These are phyloP conservation scores for Eragrostis nindensis DNA, from an alignment of 176 grass and related monocot genomes.

Conservation along the genomic window DNA sequence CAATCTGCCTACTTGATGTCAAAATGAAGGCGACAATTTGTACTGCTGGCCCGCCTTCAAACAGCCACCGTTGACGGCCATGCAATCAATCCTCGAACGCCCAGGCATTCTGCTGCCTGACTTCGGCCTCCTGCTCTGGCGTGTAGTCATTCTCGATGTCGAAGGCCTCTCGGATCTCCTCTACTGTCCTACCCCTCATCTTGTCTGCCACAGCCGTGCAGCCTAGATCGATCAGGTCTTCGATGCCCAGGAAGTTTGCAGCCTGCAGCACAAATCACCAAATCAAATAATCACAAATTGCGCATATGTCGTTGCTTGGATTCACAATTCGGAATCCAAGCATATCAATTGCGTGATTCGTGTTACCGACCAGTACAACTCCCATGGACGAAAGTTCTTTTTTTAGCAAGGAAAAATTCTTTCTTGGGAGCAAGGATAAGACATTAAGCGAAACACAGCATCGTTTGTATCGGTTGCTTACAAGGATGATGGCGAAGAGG, in stretches of 20 bases:
- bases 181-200: constrained; percentile 68
- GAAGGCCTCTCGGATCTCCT: constrained; percentile 61
- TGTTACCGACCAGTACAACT: background rate
- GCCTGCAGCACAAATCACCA: constrained; percentile 45
- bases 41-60: background rate
- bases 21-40: background rate
- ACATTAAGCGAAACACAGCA: background rate
- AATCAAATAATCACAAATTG: background rate
- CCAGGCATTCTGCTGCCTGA: constrained; percentile 63
- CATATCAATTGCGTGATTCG: background rate
- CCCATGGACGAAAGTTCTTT: background rate
- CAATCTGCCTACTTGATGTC: constrained; percentile 22
- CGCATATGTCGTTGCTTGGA: background rate
- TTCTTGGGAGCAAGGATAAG: background rate
- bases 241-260: constrained; percentile 54
- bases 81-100: constrained; percentile 45
- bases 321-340: constrained; percentile 13
- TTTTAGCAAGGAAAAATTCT: no score
- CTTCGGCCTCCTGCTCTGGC: constrained; percentile 60
- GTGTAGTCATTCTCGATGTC: constrained; percentile 71
- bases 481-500: constrained; percentile 70
- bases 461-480: constrained; percentile 4
- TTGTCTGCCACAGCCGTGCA: constrained; percentile 57
- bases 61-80: background rate
- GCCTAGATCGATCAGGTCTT: constrained; percentile 62